phyloP scores from a whole-genome alignment of 305 asterid genomes.

The Fraxinus latifolia region DNA sequence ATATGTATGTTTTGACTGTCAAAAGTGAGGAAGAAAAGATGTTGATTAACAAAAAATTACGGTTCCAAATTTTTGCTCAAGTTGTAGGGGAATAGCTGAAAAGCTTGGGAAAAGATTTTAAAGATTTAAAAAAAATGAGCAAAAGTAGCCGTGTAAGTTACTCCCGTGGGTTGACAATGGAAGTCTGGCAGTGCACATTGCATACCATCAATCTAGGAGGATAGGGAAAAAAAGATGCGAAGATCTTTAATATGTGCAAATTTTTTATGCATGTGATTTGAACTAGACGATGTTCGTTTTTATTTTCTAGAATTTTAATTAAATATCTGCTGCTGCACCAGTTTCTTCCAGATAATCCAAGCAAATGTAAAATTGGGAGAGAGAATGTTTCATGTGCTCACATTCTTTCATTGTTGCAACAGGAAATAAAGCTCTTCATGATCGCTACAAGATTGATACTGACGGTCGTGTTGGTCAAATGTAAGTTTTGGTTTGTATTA shows the following conservation, averaged over 20 bases:
- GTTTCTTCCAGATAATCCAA: neutral
- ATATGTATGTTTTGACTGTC: neutral
- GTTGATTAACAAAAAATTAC: neutral
- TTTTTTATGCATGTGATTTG: neutral
- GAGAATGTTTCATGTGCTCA: neutral
- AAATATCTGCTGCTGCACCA: neutral
- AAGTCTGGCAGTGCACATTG: neutral
- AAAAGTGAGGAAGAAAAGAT: neutral
- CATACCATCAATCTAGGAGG: neutral
- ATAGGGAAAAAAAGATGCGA: neutral
- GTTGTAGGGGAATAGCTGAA: neutral
- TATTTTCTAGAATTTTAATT: neutral
- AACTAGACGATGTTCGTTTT: too few relatives aligned
- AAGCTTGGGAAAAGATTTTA: neutral
- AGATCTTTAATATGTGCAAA: neutral
- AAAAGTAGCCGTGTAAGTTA: neutral
- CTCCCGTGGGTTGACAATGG: neutral
- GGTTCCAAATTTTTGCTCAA: neutral
- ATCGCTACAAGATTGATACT: constrained; percentile 74
- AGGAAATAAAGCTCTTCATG: constrained; percentile 60
- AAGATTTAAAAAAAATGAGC: neutral
- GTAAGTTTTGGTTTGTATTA: constrained; percentile 42
- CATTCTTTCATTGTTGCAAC: constrained; percentile 25
- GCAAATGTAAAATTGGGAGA: neutral
- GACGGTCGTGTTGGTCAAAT: constrained; percentile 58